Evolutionary conservation across 768 basidiomycete genomes (phyloP).

Genomic region (Coprinopsis sp.): DNA sequence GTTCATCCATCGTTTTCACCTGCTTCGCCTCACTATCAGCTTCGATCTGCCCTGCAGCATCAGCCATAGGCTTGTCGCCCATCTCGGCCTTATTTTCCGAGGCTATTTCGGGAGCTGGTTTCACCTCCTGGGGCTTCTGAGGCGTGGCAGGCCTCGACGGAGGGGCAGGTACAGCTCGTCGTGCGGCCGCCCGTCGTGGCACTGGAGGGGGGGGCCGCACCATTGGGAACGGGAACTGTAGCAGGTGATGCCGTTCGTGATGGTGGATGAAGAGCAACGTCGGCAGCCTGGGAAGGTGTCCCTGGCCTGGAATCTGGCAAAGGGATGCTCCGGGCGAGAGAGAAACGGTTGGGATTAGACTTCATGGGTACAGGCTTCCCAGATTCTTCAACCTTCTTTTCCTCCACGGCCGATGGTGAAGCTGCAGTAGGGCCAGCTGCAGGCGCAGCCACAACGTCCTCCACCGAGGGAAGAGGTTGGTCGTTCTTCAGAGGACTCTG

Average conservation of each 20-base stretch:
- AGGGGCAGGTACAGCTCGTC: constrained; percentile 28
- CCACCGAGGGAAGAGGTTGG: not conserved
- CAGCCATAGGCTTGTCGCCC: not conserved
- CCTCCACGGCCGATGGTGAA: not conserved
- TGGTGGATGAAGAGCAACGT: constrained; percentile 11
- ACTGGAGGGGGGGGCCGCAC: constrained; percentile 47
- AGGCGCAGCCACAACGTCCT: not conserved
- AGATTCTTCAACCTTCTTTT: constrained; percentile 7
- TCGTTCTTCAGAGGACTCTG: constrained; percentile 3
- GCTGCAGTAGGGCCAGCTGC: not conserved
- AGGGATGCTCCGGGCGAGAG: constrained; percentile 30
- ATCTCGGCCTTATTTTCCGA: too few relatives aligned
- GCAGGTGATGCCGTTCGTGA: constrained; percentile 35
- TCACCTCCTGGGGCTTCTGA: not conserved
- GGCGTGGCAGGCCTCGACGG: constrained; percentile 28
- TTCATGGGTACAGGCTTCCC: constrained; percentile 10
- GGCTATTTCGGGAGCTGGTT: not conserved
- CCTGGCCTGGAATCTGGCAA: constrained; percentile 42
- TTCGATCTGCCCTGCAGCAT: not conserved
- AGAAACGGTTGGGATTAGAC: constrained; percentile 16
- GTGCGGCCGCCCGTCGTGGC: constrained; percentile 60
- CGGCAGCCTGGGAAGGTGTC: constrained; percentile 25
- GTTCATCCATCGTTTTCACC: not conserved
- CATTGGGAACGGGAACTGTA: constrained; percentile 16
- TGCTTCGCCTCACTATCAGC: not conserved